Evolutionary conservation across 371 early-diverging fungal genomes (phyloP).

Genomic region (Mortierella sp.): DNA sequence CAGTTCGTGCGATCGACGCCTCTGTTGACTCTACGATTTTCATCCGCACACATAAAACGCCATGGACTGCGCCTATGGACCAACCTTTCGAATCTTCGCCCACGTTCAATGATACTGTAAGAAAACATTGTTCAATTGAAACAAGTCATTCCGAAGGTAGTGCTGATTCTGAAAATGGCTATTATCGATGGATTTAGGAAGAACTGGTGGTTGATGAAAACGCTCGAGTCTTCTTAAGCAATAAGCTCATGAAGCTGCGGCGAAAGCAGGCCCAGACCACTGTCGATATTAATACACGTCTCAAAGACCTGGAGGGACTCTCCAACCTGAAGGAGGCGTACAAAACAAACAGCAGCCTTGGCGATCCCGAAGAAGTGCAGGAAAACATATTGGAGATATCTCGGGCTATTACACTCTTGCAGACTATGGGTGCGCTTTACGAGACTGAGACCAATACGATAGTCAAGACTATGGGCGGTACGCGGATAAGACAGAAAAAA

Average conservation of each 20-base stretch:
- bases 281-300: slow-evolving; percentile 60
- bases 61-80: slow-evolving; percentile 56
- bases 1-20: slow-evolving; percentile 61
- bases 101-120: slow-evolving; percentile 54
- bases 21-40: slow-evolving; percentile 65
- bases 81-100: slow-evolving; percentile 55
- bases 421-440: slow-evolving; percentile 62
- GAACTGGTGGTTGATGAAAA: slow-evolving; percentile 66
- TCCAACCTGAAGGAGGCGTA: slow-evolving; percentile 61
- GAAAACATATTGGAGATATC: slow-evolving; percentile 63
- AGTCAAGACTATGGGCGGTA: slow-evolving; percentile 70
- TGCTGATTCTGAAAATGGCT: background rate
- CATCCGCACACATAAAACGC: slow-evolving; percentile 51
- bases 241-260: slow-evolving; percentile 69
- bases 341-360: slow-evolving; percentile 50
- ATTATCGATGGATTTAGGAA: slow-evolving; percentile 54
- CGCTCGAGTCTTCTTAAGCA: slow-evolving; percentile 68
- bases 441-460: slow-evolving; percentile 71
- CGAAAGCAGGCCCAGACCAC: slow-evolving; percentile 58
- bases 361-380: slow-evolving; percentile 56
- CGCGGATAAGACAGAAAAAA: too few species aligned
- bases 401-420: slow-evolving; percentile 62
- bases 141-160: background rate
- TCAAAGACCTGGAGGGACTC: slow-evolving; percentile 63
- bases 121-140: background rate